Evolutionary conservation across 805 yeast species (phyloP).

Genomic region (Wickerhamomyces tratensis): DNA sequence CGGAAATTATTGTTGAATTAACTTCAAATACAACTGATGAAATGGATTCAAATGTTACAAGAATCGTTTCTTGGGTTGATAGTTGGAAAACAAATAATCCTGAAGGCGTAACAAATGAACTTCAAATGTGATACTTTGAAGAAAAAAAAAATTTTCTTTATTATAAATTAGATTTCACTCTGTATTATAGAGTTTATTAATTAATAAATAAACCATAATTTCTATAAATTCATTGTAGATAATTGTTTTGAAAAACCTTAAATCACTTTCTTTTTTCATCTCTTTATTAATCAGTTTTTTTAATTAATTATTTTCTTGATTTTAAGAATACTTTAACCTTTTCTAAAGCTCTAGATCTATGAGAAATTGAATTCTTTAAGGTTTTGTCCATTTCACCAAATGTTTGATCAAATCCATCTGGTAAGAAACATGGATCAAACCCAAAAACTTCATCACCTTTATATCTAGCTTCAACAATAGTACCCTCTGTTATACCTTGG

Average conservation of each 20-base stretch:
- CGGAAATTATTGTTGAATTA: slow-evolving; percentile 75
- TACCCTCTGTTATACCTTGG: slow-evolving; percentile 79
- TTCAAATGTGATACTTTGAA: slow-evolving; percentile 6
- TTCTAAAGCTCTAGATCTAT: slow-evolving; percentile 75
- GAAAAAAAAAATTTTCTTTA: no score
- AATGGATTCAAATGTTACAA: slow-evolving; percentile 71
- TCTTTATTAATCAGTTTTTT: no score
- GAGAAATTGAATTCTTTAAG: slow-evolving; percentile 75
- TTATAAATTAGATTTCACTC: no score
- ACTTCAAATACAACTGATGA: slow-evolving; percentile 64
- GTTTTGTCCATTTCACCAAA: slow-evolving; percentile 85
- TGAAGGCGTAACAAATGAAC: slow-evolving; percentile 49
- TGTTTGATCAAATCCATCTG: slow-evolving; percentile 62
- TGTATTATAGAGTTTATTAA: no score
- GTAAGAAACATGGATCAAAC: slow-evolving; percentile 89
- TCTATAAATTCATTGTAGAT: no score
- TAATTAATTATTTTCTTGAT: slow-evolving; percentile 12
- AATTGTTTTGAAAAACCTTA: no score
- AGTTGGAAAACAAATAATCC: slow-evolving; percentile 64
- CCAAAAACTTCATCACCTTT: slow-evolving; percentile 84
- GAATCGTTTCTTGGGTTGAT: slow-evolving; percentile 66
- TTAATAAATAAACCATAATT: no score
- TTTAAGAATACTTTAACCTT: slow-evolving; percentile 52
- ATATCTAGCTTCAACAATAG: slow-evolving; percentile 49
- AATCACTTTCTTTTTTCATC: no score